These are phyloP conservation scores for Kokia cookei DNA, from an alignment of 441 rosid genomes.

Conservation along the genomic window DNA sequence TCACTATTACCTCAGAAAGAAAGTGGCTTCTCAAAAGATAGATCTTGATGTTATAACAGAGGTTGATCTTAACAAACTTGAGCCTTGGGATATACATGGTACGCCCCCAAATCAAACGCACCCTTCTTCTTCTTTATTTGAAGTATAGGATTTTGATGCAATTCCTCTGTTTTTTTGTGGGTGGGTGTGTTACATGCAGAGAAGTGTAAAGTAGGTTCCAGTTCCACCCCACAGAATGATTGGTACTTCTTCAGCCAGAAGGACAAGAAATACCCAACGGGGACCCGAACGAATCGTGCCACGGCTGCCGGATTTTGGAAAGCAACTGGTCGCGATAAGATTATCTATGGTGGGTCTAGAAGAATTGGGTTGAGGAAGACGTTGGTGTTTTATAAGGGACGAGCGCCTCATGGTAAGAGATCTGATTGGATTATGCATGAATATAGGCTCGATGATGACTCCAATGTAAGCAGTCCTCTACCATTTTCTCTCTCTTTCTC, in stretches of 20 bases:
- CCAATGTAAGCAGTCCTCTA: constrained; percentile 11
- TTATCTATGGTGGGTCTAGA: constrained; percentile 57
- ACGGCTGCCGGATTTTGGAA: constrained; percentile 96
- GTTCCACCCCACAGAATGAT: constrained; percentile 87
- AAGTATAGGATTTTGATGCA: neutral
- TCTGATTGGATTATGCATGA: constrained; percentile 99
- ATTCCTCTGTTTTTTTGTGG: neutral
- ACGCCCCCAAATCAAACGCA: neutral
- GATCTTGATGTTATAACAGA: constrained; percentile 94
- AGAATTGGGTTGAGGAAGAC: constrained; percentile 93
- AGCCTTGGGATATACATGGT: constrained; percentile 99
- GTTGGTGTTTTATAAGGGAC: constrained; percentile 79
- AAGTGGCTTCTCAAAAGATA: constrained; percentile 72
- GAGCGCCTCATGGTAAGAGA: constrained; percentile 95
- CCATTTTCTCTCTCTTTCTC: no score
- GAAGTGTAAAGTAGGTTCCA: constrained; percentile 82
- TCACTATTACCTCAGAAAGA: constrained; percentile 86
- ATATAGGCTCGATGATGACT: constrained; percentile 61
- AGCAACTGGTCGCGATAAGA: constrained; percentile 94
- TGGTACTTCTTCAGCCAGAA: constrained; percentile 98
- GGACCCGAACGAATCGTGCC: constrained; percentile 89
- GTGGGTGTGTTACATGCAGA: constrained; percentile 30
- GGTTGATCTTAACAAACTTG: constrained; percentile 96
- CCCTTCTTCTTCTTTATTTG: neutral
- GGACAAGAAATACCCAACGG: constrained; percentile 93